These are phyloP conservation scores for Naganishia sp. DNA, from an alignment of 1,284 basidiomycete species.

Conservation along the genomic window DNA sequence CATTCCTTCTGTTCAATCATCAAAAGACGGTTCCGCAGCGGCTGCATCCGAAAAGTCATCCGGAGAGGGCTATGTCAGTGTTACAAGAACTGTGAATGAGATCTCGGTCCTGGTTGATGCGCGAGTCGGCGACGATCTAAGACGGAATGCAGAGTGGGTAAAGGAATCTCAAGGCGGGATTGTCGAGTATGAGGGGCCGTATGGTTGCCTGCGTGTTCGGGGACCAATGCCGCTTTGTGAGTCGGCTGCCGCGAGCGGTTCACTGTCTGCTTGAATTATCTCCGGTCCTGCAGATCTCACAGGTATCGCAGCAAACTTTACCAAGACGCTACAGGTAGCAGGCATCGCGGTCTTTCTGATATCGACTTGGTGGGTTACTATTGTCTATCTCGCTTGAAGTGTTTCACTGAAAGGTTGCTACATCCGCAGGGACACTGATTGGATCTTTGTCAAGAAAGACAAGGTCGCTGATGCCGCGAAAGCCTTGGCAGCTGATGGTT, in stretches of 20 bases:
- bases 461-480: conserved; percentile 8
- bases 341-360: conserved; percentile 29
- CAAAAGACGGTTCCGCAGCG: neutral
- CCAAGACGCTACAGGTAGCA: conserved; percentile 13
- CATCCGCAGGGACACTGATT: conserved; percentile 25
- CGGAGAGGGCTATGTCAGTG: conserved; percentile 18
- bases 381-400: neutral
- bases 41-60: conserved; percentile 15
- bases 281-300: conserved; percentile 6
- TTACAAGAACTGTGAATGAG: conserved; percentile 15
- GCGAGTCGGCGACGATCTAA: neutral
- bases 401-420: neutral
- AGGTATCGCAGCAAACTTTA: conserved; percentile 29
- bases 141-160: conserved; percentile 1
- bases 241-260: neutral
- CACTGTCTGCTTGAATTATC: neutral
- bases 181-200: conserved; percentile 22
- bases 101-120: conserved; percentile 13
- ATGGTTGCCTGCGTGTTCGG: conserved; percentile 25
- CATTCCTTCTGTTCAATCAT: neutral
- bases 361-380: conserved; percentile 21
- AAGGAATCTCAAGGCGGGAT: neutral
- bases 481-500: conserved; percentile 23
- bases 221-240: conserved; percentile 27
- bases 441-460: conserved; percentile 30